Percentiles rank a stretch among this genome's conserved stretches.
Evolutionary conservation across 495 filamentous ascomycete species (phyloP).

Genomic region (Penicillium cinerascens): DNA sequence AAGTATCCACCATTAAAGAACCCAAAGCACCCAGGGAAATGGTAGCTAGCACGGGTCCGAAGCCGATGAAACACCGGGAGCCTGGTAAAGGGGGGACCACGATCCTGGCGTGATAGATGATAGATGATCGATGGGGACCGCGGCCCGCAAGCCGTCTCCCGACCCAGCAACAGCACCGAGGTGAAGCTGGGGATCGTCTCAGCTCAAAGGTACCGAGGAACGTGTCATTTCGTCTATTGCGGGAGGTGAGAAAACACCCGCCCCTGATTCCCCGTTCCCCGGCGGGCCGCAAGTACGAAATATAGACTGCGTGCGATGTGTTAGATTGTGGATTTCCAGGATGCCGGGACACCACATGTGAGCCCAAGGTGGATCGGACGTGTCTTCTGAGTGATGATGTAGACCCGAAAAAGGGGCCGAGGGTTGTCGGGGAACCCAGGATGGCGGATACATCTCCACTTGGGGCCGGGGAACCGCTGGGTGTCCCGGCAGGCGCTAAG

Average conservation of each 20-base stretch:
- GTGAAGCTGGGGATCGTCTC: not conserved
- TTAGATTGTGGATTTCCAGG: not conserved
- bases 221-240: constrained; percentile 9
- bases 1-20: not conserved
- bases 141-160: constrained; percentile 2
- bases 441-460: constrained; percentile 9
- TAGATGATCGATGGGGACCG: constrained; percentile 12
- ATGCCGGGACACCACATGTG: not conserved
- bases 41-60: constrained; percentile 9
- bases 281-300: constrained; percentile 13
- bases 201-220: constrained; percentile 10
- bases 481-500: not conserved
- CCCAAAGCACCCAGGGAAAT: constrained; percentile 5
- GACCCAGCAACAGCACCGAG: not conserved
- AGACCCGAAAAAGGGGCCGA: not conserved
- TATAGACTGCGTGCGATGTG: constrained; percentile 3
- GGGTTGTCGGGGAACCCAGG: constrained; percentile 9
- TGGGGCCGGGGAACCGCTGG: constrained; percentile 11
- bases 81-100: constrained; percentile 13
- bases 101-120: constrained; percentile 8
- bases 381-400: constrained; percentile 4
- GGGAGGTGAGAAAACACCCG: not conserved
- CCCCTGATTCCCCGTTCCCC: constrained; percentile 9
- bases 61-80: constrained; percentile 14
- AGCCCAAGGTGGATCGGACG: not conserved